Percentiles rank a stretch among this genome's conserved stretches.
Evolutionary conservation across 352 stramenopile genomes (phyloP).

Genomic region (Peronospora destructor): DNA sequence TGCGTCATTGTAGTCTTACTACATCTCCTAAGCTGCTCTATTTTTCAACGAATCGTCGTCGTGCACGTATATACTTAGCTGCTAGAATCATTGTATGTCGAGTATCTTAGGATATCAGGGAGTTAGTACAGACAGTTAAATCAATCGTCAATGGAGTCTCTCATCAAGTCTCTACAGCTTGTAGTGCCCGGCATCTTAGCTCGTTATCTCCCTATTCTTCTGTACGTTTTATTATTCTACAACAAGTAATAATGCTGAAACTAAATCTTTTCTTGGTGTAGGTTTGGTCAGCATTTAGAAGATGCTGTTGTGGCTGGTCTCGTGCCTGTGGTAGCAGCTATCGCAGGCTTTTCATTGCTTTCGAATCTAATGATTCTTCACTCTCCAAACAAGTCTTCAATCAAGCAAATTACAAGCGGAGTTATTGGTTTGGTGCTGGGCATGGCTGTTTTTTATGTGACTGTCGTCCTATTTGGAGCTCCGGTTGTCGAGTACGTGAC

Average conservation of each 20-base stretch:
- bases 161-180: slow-evolving; percentile 21
- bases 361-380: slow-evolving; percentile 28
- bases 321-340: slow-evolving; percentile 29
- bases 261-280: slow-evolving; percentile 8
- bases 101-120: slow-evolving; percentile 8
- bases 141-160: slow-evolving; percentile 15
- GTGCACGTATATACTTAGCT: not conserved
- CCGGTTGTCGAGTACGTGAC: slow-evolving; percentile 50
- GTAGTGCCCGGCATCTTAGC: slow-evolving; percentile 14
- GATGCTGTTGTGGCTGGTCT: slow-evolving; percentile 41
- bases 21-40: slow-evolving; percentile 9
- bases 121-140: not conserved
- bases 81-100: not conserved
- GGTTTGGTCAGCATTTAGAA: slow-evolving; percentile 36
- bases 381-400: slow-evolving; percentile 6
- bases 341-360: slow-evolving; percentile 27
- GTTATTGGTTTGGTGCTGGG: slow-evolving; percentile 33
- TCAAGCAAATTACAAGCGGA: slow-evolving; percentile 15
- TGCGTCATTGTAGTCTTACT: no score
- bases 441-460: slow-evolving; percentile 42
- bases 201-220: slow-evolving; percentile 19
- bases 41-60: slow-evolving; percentile 11
- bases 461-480: slow-evolving; percentile 70
- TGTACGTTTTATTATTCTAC: slow-evolving; percentile 1
- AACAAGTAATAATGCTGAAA: no score